Conservation (phyloP, 2,329 filamentous ascomycete genomes). For the Scortechinia acanthostroma region DNA sequence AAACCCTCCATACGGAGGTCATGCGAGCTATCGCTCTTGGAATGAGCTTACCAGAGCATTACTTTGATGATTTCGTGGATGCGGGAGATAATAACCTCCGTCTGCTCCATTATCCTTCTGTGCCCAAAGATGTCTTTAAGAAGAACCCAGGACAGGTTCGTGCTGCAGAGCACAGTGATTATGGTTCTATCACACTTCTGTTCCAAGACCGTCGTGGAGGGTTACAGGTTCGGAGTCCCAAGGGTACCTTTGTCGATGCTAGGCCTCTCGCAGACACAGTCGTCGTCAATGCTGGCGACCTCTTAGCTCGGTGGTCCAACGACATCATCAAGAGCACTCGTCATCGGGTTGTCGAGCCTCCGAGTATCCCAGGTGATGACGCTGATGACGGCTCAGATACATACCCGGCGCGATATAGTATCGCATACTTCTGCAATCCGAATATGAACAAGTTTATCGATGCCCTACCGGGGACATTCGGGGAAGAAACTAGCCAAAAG, state of each 20-base stretch:
- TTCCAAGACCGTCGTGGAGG: constrained; percentile 53
- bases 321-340: constrained; percentile 85
- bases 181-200: constrained; percentile 51
- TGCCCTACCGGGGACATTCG: constrained; percentile 57
- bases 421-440: constrained; percentile 76
- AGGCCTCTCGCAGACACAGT: constrained; percentile 75
- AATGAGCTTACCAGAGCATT: constrained; percentile 62
- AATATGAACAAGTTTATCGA: constrained; percentile 57
- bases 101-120: constrained; percentile 70
- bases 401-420: constrained; percentile 78
- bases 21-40: constrained; percentile 83
- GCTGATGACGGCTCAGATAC: too few species aligned
- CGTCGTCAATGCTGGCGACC: constrained; percentile 82
- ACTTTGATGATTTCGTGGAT: constrained; percentile 72
- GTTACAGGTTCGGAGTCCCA: constrained; percentile 59
- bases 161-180: constrained; percentile 71
- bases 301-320: constrained; percentile 83
- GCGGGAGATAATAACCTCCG: constrained; percentile 66
- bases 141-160: constrained; percentile 64
- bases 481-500: constrained; percentile 18
- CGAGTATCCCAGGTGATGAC: constrained; percentile 31
- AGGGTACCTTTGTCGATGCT: constrained; percentile 73
- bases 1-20: constrained; percentile 66
- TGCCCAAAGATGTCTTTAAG: constrained; percentile 57
- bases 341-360: constrained; percentile 84